These are phyloP conservation scores for Trichoderma cornu-damae DNA, from an alignment of 2,329 filamentous ascomycete species.

Conservation along the genomic window DNA sequence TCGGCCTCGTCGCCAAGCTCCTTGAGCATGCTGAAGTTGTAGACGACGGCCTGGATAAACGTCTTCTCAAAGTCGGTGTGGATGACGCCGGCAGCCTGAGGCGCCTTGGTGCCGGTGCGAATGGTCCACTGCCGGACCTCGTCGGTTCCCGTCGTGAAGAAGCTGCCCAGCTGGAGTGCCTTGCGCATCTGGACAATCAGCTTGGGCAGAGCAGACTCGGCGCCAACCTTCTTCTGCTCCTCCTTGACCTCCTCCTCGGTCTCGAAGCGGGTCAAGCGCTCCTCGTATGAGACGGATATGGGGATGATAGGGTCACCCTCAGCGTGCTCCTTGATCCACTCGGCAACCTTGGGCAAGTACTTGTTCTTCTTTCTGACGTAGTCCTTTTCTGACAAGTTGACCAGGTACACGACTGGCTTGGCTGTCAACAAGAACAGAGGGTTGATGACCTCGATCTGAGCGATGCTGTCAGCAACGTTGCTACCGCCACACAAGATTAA, in stretches of 20 bases:
- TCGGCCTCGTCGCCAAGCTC: slow-evolving; percentile 84
- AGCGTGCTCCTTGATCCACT: slow-evolving; percentile 92
- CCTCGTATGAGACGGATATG: slow-evolving; percentile 88
- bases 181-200: slow-evolving; percentile 90
- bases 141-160: slow-evolving; percentile 94
- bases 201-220: slow-evolving; percentile 87
- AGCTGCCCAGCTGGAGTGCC: slow-evolving; percentile 81
- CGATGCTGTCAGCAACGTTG: slow-evolving; percentile 10
- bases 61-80: slow-evolving; percentile 99
- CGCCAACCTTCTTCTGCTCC: slow-evolving; percentile 83
- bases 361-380: slow-evolving; percentile 99
- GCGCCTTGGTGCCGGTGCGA: slow-evolving; percentile 92
- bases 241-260: slow-evolving; percentile 70
- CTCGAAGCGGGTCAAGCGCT: slow-evolving; percentile 77
- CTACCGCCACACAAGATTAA: neutral
- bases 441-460: slow-evolving; percentile 93
- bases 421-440: slow-evolving; percentile 90
- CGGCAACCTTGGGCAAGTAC: slow-evolving; percentile 85
- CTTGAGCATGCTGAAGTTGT: slow-evolving; percentile 77
- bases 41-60: slow-evolving; percentile 93
- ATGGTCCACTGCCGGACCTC: slow-evolving; percentile 99
- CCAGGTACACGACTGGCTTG: slow-evolving; percentile 93
- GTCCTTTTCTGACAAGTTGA: slow-evolving; percentile 96
- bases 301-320: slow-evolving; percentile 86
- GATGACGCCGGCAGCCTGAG: slow-evolving; percentile 94